These are phyloP conservation scores for Pleoardoris graminearum DNA, from an alignment of 2,329 filamentous ascomycete species.

Conservation along the genomic window DNA sequence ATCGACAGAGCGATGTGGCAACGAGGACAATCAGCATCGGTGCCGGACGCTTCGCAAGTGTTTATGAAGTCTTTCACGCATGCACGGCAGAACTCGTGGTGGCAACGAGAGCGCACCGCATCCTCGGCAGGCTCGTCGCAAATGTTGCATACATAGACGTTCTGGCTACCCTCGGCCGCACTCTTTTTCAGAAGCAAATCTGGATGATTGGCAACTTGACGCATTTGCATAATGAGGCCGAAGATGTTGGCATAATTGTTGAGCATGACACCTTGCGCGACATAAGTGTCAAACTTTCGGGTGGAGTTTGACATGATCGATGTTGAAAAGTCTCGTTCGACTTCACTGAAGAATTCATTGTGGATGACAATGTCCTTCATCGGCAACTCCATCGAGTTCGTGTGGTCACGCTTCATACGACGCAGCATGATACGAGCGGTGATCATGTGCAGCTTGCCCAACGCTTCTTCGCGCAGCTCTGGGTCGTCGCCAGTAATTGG, in stretches of 20 bases:
- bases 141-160: conserved; percentile 87
- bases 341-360: conserved; percentile 94
- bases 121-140: conserved; percentile 97
- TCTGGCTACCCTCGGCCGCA: conserved; percentile 80
- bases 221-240: conserved; percentile 98
- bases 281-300: conserved; percentile 93
- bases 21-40: conserved; percentile 73
- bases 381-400: conserved; percentile 91
- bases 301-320: conserved; percentile 93
- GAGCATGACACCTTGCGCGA: conserved; percentile 88
- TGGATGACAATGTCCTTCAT: conserved; percentile 92
- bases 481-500: conserved; percentile 61
- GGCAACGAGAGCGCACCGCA: conserved; percentile 87
- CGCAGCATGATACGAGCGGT: conserved; percentile 95
- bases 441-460: conserved; percentile 81
- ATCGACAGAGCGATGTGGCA: conserved; percentile 91
- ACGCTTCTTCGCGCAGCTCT: conserved; percentile 66
- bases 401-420: conserved; percentile 91
- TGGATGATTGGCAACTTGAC: conserved; percentile 94
- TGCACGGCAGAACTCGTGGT: conserved; percentile 86
- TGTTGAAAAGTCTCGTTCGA: conserved; percentile 91
- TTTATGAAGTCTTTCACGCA: conserved; percentile 80
- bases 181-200: conserved; percentile 87
- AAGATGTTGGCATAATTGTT: conserved; percentile 96
- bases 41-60: conserved; percentile 68